Evolutionary conservation across 2,329 filamentous ascomycete species (phyloP), one percentile per base, ranked within the genome.

Genomic region (Beauveria asiatica): DNA sequence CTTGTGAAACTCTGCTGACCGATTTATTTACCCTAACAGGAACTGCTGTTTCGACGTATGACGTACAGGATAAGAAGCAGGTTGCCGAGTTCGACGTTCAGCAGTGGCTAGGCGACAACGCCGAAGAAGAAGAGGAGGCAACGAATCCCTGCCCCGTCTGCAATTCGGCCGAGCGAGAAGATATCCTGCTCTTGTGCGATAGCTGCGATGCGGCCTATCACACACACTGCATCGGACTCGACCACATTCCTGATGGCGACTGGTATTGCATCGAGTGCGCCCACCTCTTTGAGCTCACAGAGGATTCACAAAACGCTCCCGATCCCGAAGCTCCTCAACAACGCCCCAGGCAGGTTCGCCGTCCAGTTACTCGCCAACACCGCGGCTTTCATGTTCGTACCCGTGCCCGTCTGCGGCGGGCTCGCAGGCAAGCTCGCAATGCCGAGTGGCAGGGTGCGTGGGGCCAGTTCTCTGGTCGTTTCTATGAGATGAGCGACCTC

Each of bases 201-300:
- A 87, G 86, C 69, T 99, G 94, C 77, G 88, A 96, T 77, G 86
- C 87, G 39, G 84, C 89, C 48, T 96, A 93, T 68, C 94, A 99
- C 73, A 92, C 92, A 52, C 90, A 95, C 73, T 99, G 94, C 73
- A 84, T 96, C 63, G 92, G 90, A 39, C 81, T 96, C 54, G 87
- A 92, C 62, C 76, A 80, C 57, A 84, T 96, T 60, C 92, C 92
- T 23, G 76, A 81, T 33, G 89, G 89, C 30, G 79, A 86, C 65
- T 99, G 93, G 92, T 96, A 93, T 72, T 99, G 94, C 76, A 86
- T 94, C 73, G 85, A 89, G 67, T 99, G 94, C 74, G 73, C 79
- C 63, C 80, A 83, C 63, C 70, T 81, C 25, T 76, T 82, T 52
- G 67, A 72, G 21, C 67, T 72, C 23, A 64, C 66, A 3, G 67